Evolutionary conservation across 192 early-diverging fungal species (phyloP).

Genomic region (Phycomyces blakesleeanus): DNA sequence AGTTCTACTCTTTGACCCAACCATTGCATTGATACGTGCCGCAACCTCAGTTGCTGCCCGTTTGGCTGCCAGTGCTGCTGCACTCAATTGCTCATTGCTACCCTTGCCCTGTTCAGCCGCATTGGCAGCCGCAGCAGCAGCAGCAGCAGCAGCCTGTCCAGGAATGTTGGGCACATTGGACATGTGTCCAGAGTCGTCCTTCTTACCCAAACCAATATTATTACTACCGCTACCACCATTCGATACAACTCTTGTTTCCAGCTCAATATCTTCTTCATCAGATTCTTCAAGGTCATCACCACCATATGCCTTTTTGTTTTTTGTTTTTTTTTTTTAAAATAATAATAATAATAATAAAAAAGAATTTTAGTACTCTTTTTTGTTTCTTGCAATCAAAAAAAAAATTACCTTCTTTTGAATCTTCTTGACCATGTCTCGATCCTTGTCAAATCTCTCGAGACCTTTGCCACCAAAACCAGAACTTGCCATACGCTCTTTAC

Average conservation of each 20-base stretch:
- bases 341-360: too few relatives aligned
- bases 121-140: constrained; percentile 17
- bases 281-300: constrained; percentile 64
- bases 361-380: too few relatives aligned
- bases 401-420: constrained; percentile 81
- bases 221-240: not conserved
- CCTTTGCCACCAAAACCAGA: constrained; percentile 97
- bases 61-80: constrained; percentile 29
- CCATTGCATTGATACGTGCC: constrained; percentile 50
- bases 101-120: constrained; percentile 1
- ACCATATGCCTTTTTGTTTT: constrained; percentile 67
- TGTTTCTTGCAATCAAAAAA: too few relatives aligned
- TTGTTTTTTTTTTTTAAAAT: too few relatives aligned
- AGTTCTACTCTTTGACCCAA: constrained; percentile 44
- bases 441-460: constrained; percentile 88
- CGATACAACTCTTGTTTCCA: constrained; percentile 32
- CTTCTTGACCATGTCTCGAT: constrained; percentile 84
- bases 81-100: constrained; percentile 7
- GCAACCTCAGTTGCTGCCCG: constrained; percentile 55
- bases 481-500: constrained; percentile 62
- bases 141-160: constrained; percentile 31
- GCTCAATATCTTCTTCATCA: constrained; percentile 54
- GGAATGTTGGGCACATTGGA: constrained; percentile 14
- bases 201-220: too few relatives aligned
- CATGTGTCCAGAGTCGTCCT: constrained; percentile 31